These are phyloP conservation scores for Suillus paluster DNA, from an alignment of 768 basidiomycete species.

Conservation along the genomic window DNA sequence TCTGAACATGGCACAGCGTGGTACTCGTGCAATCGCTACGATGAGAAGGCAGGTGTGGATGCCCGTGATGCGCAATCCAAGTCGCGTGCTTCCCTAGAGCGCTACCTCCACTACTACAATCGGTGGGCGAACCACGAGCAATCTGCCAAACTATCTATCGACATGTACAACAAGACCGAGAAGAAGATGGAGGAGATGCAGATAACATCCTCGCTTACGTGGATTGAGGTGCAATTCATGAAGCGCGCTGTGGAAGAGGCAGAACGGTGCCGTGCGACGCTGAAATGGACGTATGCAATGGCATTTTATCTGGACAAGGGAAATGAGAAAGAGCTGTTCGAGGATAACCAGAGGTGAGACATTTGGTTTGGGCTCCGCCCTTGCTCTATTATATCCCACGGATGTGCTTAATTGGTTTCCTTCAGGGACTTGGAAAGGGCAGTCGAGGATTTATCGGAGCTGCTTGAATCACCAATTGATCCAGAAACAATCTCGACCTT, in stretches of 20 bases:
- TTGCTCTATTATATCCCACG: not conserved
- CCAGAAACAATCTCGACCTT: conserved; percentile 79
- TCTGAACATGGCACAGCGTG: conserved; percentile 95
- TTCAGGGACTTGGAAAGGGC: conserved; percentile 89
- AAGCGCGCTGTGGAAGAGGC: conserved; percentile 96
- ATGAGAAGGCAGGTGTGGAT: conserved; percentile 87
- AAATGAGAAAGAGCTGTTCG: conserved; percentile 94
- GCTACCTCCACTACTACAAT: conserved; percentile 99
- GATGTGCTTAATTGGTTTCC: conserved; percentile 10
- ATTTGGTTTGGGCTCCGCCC: conserved; percentile 4
- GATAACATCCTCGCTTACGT: conserved; percentile 85
- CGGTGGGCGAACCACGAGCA: conserved; percentile 99
- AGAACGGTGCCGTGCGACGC: conserved; percentile 87
- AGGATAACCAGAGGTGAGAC: conserved; percentile 90
- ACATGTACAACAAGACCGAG: conserved; percentile 93
- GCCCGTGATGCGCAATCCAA: conserved; percentile 91
- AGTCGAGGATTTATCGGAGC: conserved; percentile 92
- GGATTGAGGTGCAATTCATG: conserved; percentile 99
- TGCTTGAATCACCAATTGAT: conserved; percentile 91
- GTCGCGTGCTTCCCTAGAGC: conserved; percentile 88
- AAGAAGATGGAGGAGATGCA: conserved; percentile 99
- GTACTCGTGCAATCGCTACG: conserved; percentile 98
- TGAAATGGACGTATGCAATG: conserved; percentile 99
- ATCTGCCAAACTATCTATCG: conserved; percentile 94
- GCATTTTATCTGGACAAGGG: conserved; percentile 92